A percentile compares a stretch with the other conserved stretches of the same genome.
These are phyloP conservation scores for Cladosporium sp. DNA, from an alignment of 2,329 filamentous ascomycete species.

Conservation along the genomic window DNA sequence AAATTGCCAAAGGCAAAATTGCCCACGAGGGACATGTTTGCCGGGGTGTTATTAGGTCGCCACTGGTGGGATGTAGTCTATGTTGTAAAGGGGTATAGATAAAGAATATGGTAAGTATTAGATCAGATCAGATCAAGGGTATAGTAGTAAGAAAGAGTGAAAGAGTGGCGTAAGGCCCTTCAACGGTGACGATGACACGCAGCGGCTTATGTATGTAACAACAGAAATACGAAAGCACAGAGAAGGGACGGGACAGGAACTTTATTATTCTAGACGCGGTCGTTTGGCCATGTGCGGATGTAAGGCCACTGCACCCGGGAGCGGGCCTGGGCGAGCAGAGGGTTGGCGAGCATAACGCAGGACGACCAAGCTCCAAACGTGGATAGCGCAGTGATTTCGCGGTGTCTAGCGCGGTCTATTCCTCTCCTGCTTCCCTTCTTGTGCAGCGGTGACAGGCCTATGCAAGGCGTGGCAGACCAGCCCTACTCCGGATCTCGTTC, in stretches of 20 bases:
- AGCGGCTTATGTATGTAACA: neutral
- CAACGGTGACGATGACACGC: neutral
- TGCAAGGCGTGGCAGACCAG: slow-evolving; percentile 2
- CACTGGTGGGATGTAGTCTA: neutral
- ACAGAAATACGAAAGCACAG: neutral
- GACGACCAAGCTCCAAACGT: slow-evolving; percentile 4
- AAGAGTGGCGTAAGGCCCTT: neutral
- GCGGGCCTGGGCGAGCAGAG: neutral
- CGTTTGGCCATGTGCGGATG: slow-evolving; percentile 8
- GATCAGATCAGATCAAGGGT: too few species aligned
- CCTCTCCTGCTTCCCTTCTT: too few species aligned
- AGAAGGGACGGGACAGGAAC: slow-evolving; percentile 2
- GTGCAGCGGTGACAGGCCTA: neutral
- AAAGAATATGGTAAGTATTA: too few species aligned
- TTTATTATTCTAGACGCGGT: neutral
- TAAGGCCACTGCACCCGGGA: slow-evolving; percentile 1
- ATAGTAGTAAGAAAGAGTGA: neutral
- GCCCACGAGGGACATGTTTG: slow-evolving; percentile 40
- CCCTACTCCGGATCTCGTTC: neutral
- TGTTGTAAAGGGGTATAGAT: neutral
- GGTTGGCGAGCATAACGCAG: too few species aligned
- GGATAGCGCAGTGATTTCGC: neutral
- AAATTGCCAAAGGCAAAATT: slow-evolving; percentile 40
- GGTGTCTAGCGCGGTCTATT: neutral
- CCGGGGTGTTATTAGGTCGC: slow-evolving; percentile 3